Conservation (phyloP, 176 grass and related monocot genomes). For the Otatea glauca region DNA sequence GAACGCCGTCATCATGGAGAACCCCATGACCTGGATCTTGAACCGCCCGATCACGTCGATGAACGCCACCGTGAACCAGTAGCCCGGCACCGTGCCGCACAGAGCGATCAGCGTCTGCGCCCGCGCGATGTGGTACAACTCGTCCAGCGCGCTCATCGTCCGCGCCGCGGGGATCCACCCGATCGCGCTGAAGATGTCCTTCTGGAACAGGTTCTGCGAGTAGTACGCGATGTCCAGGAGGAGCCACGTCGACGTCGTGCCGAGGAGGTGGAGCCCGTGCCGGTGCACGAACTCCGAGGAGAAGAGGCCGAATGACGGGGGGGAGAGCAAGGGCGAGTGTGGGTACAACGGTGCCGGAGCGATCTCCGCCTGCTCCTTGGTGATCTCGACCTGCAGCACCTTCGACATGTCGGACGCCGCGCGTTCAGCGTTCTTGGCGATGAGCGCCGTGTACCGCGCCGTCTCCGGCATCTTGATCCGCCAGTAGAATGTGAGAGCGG, state of each 20-base stretch:
- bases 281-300: constrained; percentile 35
- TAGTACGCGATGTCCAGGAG: constrained; percentile 56
- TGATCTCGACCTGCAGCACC: constrained; percentile 42
- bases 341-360: background rate
- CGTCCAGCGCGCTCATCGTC: constrained; percentile 57
- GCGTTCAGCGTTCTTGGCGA: constrained; percentile 57
- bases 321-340: background rate
- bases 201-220: constrained; percentile 55
- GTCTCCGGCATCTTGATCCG: constrained; percentile 96
- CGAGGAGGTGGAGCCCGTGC: constrained; percentile 49
- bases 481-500: constrained; percentile 70
- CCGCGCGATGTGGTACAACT: constrained; percentile 52
- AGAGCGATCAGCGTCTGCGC: constrained; percentile 57
- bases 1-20: constrained; percentile 58
- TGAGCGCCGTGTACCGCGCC: constrained; percentile 82
- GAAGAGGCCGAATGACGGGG: constrained; percentile 37
- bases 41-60: constrained; percentile 49
- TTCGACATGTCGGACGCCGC: constrained; percentile 60
- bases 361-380: background rate
- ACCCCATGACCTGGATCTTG: constrained; percentile 49
- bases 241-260: constrained; percentile 46
- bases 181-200: constrained; percentile 54
- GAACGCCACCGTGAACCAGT: constrained; percentile 54
- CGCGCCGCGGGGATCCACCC: constrained; percentile 41
- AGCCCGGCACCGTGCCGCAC: constrained; percentile 53